A percentile compares a stretch with the other conserved stretches of the same genome.
These are phyloP conservation scores for Leccinum pachyderme DNA, from an alignment of 1,284 basidiomycete genomes.

Conservation along the genomic window DNA sequence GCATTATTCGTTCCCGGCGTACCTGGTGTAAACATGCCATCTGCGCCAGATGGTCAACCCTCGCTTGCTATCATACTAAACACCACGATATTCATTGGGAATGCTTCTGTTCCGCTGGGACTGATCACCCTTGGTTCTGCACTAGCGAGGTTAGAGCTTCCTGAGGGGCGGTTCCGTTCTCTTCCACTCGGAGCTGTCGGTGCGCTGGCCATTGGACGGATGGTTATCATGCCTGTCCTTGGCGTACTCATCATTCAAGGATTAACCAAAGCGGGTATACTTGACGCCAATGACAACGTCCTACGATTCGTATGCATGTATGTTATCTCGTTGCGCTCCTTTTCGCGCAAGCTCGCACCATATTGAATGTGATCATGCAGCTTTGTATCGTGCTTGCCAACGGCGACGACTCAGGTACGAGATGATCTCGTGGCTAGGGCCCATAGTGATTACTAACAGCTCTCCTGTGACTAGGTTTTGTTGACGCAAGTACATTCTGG, in stretches of 20 bases:
- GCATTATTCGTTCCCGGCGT: conserved; percentile 60
- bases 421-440: not conserved
- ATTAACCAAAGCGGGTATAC: conserved; percentile 48
- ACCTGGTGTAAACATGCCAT: conserved; percentile 49
- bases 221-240: conserved; percentile 68
- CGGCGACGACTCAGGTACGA: conserved; percentile 56
- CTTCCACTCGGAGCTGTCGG: conserved; percentile 69
- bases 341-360: not conserved
- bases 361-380: conserved; percentile 32
- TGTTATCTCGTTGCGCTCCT: conserved; percentile 25
- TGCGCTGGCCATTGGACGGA: conserved; percentile 58
- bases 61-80: conserved; percentile 69
- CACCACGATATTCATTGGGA: conserved; percentile 67
- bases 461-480: conserved; percentile 41
- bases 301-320: conserved; percentile 72
- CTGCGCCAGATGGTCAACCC: conserved; percentile 73
- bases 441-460: not conserved
- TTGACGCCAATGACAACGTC: conserved; percentile 56
- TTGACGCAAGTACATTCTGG: conserved; percentile 67
- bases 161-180: conserved; percentile 44
- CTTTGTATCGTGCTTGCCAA: conserved; percentile 64
- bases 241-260: conserved; percentile 63
- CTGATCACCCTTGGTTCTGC: conserved; percentile 74
- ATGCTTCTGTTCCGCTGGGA: conserved; percentile 69
- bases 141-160: conserved; percentile 64